Evolutionary conservation across 2,329 filamentous ascomycete species (phyloP), one percentile per base, ranked within the genome.

Genomic region (Apiospora malaysiana): DNA sequence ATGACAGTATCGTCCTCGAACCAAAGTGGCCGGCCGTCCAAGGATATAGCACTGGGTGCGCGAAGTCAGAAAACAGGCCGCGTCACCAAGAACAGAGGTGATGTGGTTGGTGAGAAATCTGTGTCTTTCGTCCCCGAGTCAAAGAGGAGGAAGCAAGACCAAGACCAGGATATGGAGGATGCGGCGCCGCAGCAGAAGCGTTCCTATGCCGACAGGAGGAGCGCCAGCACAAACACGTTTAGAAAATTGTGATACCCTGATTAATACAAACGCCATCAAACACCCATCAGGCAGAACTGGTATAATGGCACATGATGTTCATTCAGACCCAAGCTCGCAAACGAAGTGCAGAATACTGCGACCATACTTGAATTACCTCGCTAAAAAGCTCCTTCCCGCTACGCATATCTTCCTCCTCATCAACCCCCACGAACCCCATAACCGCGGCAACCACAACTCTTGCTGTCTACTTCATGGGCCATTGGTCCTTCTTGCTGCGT

Each of bases 181-280:
- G 56, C 71, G 23, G 73, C 68, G 66, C 69, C 70, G n/a, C 75
- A 76, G 70, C 72, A 75, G 49, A 78, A 74, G 70, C 77, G 76
- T 37, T 79, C 78, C 42, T 83, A 83, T 70, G 79, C 79, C 70
- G 88, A 93, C 76, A 85, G 93, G 76, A 94, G 92, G 80, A 94
- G 92, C 81, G 93, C 93, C 68, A 94, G 92, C 81, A 88, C 87
- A 69, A 95, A 95, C 81, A 90, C 90, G 51, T 93, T 94, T 80
- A 88, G 79, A 69, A 74, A 74, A 71, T 73, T 79, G 71, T 79
- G 92, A 79, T 87, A 85, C 77, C 86, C 93, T 85, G 92, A 83
- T 80, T 2, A 72, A 77, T 49, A 72, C 72, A 73, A 70, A 65
- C 70, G 12, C 42, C 42, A 45, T 70, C 74, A 69, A 59, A 69